Evolutionary conservation across 2,329 filamentous ascomycete genomes (phyloP), one percentile per base, ranked within the genome.

Genomic region (Shiraia bambusicola): DNA sequence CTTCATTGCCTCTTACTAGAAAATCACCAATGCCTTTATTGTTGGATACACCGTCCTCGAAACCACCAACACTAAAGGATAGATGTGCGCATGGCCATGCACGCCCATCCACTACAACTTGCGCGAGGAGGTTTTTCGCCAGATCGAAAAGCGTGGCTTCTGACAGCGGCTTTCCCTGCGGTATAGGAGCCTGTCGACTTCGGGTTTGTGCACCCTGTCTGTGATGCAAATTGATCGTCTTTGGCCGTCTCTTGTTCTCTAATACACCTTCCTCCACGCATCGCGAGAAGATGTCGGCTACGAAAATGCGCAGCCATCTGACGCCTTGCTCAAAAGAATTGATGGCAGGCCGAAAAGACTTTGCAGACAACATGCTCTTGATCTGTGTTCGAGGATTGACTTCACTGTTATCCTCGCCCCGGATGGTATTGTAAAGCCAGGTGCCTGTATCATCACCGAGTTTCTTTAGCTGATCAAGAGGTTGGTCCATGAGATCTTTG

Each of bases 321-420:
- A 80, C 74, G 1, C 85, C 92, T 65, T 95, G 88, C 15, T 93
- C 88, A 13, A 81, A 72, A 2, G 77, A 85, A 54, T 83, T 87
- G 63, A 97, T 92, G 41, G 79, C 82, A 0, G 93, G 93, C 17
- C 88, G 79, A 61, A 98, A 98, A 0, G 90, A 94, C 65, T 98
- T 98, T 14, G 93, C 91, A 1, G 90, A 96, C 11, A 97, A 76
- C 91, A 98, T 97, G 12, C 87, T 93, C 67, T 97, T 96, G 73
- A 96, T 95, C 60, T 93, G 88, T 1, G 90, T 95, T 37, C 92
- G 79, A 19, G 89, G 81, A 60, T 89, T 96, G 52, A 98, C 89
- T 67, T 96, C 91, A 57, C 86, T 93, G 35, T 76, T 74, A 66
- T 98, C 93, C 47, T 91, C 82, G 1, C 93, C 93, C 9, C 93